Evolutionary conservation across 1,139 yeast genomes (phyloP).

Genomic region (Candida sanyaensis): DNA sequence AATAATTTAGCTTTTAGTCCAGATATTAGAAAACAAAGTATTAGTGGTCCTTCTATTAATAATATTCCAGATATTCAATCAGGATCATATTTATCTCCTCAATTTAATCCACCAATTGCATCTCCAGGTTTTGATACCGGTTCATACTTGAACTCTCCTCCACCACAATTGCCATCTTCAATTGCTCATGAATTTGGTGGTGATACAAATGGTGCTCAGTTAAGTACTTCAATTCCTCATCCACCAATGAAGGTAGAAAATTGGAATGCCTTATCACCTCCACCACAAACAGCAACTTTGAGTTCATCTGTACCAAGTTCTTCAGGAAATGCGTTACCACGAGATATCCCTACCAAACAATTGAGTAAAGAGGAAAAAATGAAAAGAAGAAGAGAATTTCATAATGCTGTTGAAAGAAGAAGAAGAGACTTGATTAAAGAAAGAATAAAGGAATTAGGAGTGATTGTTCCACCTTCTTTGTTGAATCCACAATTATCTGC

Average conservation of each 20-base stretch:
- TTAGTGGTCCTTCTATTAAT: conserved; percentile 17
- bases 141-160: conserved; percentile 40
- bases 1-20: conserved; percentile 27
- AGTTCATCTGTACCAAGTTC: conserved; percentile 16
- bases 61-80: conserved; percentile 19
- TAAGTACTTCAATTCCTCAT: conserved; percentile 29
- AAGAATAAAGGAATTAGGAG: conserved; percentile 70
- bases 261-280: conserved; percentile 28
- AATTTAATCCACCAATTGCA: conserved; percentile 23
- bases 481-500: conserved; percentile 52
- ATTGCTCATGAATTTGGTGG: conserved; percentile 10
- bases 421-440: conserved; percentile 78
- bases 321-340: conserved; percentile 5
- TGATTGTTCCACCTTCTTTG: conserved; percentile 70
- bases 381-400: conserved; percentile 71
- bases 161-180: conserved; percentile 13
- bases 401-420: conserved; percentile 80
- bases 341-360: conserved; percentile 37
- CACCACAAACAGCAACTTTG: conserved; percentile 16
- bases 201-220: not conserved
- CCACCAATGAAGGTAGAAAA: conserved; percentile 14
- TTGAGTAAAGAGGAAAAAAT: conserved; percentile 70
- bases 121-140: conserved; percentile 24
- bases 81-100: conserved; percentile 31
- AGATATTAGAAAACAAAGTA: conserved; percentile 36